Evolutionary conservation across 768 basidiomycete genomes (phyloP).

Genomic region (Dendrothele bispora): DNA sequence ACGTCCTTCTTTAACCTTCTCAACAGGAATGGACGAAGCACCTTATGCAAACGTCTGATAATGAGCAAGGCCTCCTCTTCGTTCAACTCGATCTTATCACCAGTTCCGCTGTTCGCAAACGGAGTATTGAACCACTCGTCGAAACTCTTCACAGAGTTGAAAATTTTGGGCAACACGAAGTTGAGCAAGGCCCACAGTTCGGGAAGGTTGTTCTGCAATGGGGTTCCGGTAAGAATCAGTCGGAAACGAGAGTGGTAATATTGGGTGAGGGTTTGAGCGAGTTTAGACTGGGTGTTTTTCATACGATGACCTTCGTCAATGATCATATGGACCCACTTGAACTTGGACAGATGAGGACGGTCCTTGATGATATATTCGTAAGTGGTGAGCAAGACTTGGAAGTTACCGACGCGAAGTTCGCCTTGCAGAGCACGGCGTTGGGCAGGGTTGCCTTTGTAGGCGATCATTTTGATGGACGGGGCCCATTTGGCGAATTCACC

Average conservation of each 20-base stretch:
- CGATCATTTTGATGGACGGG: slow-evolving; percentile 71
- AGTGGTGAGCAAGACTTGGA: slow-evolving; percentile 91
- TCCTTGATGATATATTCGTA: slow-evolving; percentile 99
- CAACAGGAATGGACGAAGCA: slow-evolving; percentile 91
- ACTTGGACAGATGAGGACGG: slow-evolving; percentile 83
- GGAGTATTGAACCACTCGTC: slow-evolving; percentile 99
- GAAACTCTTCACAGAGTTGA: slow-evolving; percentile 99
- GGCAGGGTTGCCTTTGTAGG: slow-evolving; percentile 90
- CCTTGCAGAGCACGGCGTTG: slow-evolving; percentile 78
- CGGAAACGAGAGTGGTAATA: slow-evolving; percentile 93
- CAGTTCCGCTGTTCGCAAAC: slow-evolving; percentile 96
- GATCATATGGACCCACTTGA: slow-evolving; percentile 98
- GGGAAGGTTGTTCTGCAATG: slow-evolving; percentile 94
- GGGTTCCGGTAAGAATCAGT: slow-evolving; percentile 93
- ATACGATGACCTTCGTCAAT: slow-evolving; percentile 98
- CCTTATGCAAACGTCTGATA: slow-evolving; percentile 94
- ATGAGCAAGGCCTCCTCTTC: slow-evolving; percentile 99
- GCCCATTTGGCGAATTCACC: slow-evolving; percentile 99
- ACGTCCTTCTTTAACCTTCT: slow-evolving; percentile 95
- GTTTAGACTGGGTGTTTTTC: slow-evolving; percentile 93
- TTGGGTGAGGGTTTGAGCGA: slow-evolving; percentile 85
- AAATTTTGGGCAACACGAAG: slow-evolving; percentile 92
- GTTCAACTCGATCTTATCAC: slow-evolving; percentile 97
- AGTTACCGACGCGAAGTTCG: slow-evolving; percentile 76
- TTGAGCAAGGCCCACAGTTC: slow-evolving; percentile 96